Percentiles rank a stretch among this genome's conserved stretches.
Conservation (phyloP, 495 filamentous ascomycete species). For the Hyaloscypha hepaticicola region DNA sequence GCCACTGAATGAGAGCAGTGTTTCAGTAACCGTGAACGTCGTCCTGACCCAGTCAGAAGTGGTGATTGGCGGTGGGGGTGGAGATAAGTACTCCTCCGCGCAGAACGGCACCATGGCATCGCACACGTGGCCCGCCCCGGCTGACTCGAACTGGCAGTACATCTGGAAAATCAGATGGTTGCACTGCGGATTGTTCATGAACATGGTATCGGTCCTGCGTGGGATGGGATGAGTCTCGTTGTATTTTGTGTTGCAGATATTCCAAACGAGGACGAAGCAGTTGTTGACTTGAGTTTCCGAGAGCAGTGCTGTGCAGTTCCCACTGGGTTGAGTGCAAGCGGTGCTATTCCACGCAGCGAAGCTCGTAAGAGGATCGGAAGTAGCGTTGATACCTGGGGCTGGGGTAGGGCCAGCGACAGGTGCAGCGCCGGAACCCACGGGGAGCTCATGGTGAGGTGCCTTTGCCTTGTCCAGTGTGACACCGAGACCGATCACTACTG, state of each 20-base stretch:
- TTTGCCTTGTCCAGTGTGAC: not conserved
- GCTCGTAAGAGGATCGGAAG: no score
- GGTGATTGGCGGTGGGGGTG: not conserved
- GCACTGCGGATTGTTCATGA: not conserved
- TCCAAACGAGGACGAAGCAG: not conserved
- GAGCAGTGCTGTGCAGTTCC: not conserved
- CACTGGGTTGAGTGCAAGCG: not conserved
- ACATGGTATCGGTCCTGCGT: not conserved
- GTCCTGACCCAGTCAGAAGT: not conserved
- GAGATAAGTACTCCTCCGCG: not conserved
- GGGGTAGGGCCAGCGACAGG: not conserved
- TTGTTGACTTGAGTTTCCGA: not conserved
- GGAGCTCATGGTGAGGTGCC: not conserved
- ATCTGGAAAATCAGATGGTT: not conserved
- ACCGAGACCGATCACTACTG: not conserved
- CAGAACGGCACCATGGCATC: not conserved
- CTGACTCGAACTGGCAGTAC: not conserved
- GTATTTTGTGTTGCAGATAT: not conserved
- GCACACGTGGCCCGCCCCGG: not conserved
- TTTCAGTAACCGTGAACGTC: not conserved
- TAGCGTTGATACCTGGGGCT: not conserved
- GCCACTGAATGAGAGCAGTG: no score
- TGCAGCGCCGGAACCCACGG: no score
- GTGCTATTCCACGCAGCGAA: slow-evolving; percentile 1
- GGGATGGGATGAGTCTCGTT: not conserved